phyloP scores from a whole-genome alignment of 192 early-diverging fungal genomes.

The Backusella circina region DNA sequence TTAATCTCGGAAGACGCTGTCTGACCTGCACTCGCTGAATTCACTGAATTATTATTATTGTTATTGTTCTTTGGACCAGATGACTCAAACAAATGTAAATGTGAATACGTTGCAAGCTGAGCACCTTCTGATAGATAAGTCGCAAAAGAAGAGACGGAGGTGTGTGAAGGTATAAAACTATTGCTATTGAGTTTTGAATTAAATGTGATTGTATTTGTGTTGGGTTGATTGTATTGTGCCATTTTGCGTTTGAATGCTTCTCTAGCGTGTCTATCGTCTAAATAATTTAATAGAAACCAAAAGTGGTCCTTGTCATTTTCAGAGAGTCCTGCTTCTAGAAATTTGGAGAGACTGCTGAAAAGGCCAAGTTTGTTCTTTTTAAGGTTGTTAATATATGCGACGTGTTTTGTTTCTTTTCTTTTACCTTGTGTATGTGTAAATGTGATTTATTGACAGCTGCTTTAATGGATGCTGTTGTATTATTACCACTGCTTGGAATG shows the following conservation, averaged over 20 bases:
- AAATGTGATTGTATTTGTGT: constrained; percentile 8
- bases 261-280: constrained; percentile 39
- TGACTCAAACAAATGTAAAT: constrained; percentile 34
- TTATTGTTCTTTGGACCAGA: constrained; percentile 5
- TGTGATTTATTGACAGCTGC: constrained; percentile 23
- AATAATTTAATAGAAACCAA: constrained; percentile 50
- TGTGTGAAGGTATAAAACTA: constrained; percentile 10
- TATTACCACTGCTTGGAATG: neutral
- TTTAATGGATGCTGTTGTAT: constrained; percentile 21
- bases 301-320: constrained; percentile 41
- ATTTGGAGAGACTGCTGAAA: constrained; percentile 52
- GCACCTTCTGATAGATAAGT: constrained; percentile 16
- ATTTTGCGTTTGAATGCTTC: constrained; percentile 32
- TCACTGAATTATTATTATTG: neutral
- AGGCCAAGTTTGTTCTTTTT: constrained; percentile 53
- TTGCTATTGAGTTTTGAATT: constrained; percentile 2
- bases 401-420: neutral
- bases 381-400: neutral
- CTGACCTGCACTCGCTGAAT: neutral
- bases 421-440: constrained; percentile 30
- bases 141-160: constrained; percentile 10
- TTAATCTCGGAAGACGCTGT: neutral
- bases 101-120: constrained; percentile 11
- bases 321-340: constrained; percentile 50
- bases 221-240: neutral